Base-by-base conservation (phyloP, 2,329 filamentous ascomycete genomes). In the Eurotiales sp. region DNA sequence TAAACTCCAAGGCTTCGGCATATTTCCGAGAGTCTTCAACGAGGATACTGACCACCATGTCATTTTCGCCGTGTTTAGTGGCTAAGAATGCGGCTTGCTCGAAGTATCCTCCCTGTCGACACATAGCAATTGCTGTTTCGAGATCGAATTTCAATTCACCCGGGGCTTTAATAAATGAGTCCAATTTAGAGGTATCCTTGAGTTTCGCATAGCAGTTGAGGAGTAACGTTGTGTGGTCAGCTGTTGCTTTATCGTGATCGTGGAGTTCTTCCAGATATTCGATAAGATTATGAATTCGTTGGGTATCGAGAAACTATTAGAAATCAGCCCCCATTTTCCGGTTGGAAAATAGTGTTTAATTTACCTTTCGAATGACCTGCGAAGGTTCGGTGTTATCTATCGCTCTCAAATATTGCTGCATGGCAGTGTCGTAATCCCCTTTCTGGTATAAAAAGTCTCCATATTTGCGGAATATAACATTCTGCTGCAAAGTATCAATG, bases 141-240 rank as follows among this genome's bases (percentile, higher is more conserved):
- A 97, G 78, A 66, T 99, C 93, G 63, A 99, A 99, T 63, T 95
- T 96, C 37, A 96, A 80, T 61, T 96, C 91, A 2, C 68, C 68
- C 0, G 92, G 91, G 23, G 90, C 91, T 65, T 95, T 95, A 72
- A 99, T 99, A 59, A 99, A 99, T 21, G 87, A 87, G 64, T 99
- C 92, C 6, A 99, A 78, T 72, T 99, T 99, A 51, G 90, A 87
- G 4, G 96, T 92, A 65, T 99, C 93, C 68, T 99, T 99, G 14
- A 97, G 75, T 65, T 99, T 99, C 0, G 93, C 93, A 65, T 99
- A 99, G 71, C 93, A 99, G 66, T 99, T 99, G 39, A 99, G 75
- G 0, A 99, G 77, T 10, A 99, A 75, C 0, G 93, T 99, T 0
- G 93, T 99, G 61, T 99, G 93, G 59, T 99, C 93, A 1, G 90